Evolutionary conservation across 352 stramenopile genomes (phyloP).

Genomic region (Globisporangium nodosum): DNA sequence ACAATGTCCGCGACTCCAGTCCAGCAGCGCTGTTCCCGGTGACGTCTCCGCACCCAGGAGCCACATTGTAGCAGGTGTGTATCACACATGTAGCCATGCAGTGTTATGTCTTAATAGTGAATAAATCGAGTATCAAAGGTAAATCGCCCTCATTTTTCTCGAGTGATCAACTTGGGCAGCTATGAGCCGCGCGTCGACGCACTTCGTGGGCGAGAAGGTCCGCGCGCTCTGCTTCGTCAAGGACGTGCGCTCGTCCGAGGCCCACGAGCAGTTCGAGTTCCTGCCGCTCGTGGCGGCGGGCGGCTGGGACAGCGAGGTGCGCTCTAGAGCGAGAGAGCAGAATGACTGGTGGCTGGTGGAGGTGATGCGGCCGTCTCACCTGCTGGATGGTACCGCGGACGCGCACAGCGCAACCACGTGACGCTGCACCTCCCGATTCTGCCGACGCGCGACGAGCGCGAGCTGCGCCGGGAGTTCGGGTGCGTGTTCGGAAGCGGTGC

Average conservation of each 20-base stretch:
- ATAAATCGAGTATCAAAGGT: not conserved
- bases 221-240: slow-evolving; percentile 56
- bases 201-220: slow-evolving; percentile 63
- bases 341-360: not conserved
- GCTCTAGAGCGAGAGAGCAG: not conserved
- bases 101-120: not conserved
- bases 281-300: slow-evolving; percentile 55
- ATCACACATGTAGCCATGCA: not conserved
- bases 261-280: slow-evolving; percentile 23
- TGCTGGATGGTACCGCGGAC: not conserved
- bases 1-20: not conserved
- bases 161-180: not conserved
- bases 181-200: slow-evolving; percentile 33
- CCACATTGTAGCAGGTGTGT: not conserved
- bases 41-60: not conserved
- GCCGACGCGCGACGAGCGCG: slow-evolving; percentile 32
- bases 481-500: slow-evolving; percentile 10
- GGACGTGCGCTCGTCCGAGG: slow-evolving; percentile 39
- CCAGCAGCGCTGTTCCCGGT: not conserved
- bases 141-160: not conserved
- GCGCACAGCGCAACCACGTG: slow-evolving; percentile 37
- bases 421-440: slow-evolving; percentile 47
- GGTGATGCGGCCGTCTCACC: not conserved
- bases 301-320: slow-evolving; percentile 52
- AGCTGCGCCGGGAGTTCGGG: slow-evolving; percentile 40